Conservation (phyloP, 768 basidiomycete species). For the Boletellus ananiceps region DNA sequence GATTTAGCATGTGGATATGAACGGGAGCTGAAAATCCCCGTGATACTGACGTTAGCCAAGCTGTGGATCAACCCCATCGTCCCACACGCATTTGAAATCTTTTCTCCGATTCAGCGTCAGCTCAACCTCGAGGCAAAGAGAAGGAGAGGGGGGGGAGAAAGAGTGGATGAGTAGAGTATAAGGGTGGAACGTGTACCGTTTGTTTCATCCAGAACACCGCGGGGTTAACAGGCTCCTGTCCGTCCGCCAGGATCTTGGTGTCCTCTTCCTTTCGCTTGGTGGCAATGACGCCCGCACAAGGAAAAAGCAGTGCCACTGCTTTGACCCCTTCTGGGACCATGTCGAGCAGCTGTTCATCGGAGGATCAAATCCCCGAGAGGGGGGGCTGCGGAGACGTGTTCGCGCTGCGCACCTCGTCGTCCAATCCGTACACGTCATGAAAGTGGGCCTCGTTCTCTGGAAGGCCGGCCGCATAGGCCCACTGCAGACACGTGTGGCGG, state of each 20-base stretch:
- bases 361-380: neutral
- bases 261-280: conserved; percentile 57
- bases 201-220: conserved; percentile 87
- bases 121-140: neutral
- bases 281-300: conserved; percentile 52
- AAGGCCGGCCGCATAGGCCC: conserved; percentile 68
- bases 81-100: conserved; percentile 81
- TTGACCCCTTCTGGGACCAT: conserved; percentile 72
- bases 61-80: conserved; percentile 85
- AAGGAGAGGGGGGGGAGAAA: neutral
- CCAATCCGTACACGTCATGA: conserved; percentile 70
- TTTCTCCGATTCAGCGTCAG: neutral
- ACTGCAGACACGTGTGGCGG: conserved; percentile 35
- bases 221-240: conserved; percentile 48
- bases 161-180: conserved; percentile 8
- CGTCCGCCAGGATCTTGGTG: conserved; percentile 42
- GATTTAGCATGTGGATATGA: neutral
- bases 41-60: conserved; percentile 63
- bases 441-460: conserved; percentile 48
- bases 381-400: neutral
- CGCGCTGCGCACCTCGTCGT: conserved; percentile 47
- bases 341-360: conserved; percentile 49
- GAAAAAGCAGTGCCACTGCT: conserved; percentile 85
- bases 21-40: conserved; percentile 2
- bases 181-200: conserved; percentile 45